phyloP scores from a whole-genome alignment of 1,284 basidiomycete species.

The Apiotrichum porosum region DNA sequence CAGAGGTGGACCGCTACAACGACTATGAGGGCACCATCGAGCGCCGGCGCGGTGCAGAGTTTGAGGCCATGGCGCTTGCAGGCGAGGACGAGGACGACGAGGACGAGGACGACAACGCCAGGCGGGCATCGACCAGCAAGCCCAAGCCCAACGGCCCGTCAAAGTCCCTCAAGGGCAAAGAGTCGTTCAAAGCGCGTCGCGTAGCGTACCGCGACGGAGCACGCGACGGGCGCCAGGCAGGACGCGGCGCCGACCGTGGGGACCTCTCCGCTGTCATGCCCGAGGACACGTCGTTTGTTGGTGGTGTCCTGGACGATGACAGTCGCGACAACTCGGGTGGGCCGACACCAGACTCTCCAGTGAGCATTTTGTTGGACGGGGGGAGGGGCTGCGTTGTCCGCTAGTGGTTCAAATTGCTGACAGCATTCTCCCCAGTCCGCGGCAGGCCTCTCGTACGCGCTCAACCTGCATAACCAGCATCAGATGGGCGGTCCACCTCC shows the following conservation, averaged over 20 bases:
- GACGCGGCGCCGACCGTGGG: slow-evolving; percentile 1
- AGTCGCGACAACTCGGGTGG: neutral
- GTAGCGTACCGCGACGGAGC: neutral
- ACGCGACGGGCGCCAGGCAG: neutral
- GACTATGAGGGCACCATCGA: slow-evolving; percentile 49
- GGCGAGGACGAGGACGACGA: slow-evolving; percentile 45
- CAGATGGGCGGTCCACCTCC: too few relatives aligned
- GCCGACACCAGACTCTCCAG: slow-evolving; percentile 4
- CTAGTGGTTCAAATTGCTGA: too few relatives aligned
- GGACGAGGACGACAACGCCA: slow-evolving; percentile 27
- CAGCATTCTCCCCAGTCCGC: neutral
- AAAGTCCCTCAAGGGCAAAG: slow-evolving; percentile 42
- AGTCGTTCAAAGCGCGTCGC: slow-evolving; percentile 35
- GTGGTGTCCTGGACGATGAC: slow-evolving; percentile 21
- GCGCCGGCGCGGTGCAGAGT: slow-evolving; percentile 45
- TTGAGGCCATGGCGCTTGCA: slow-evolving; percentile 41
- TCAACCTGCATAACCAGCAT: slow-evolving; percentile 12
- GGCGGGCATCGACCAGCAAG: neutral
- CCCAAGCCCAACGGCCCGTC: slow-evolving; percentile 12
- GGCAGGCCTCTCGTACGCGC: slow-evolving; percentile 15
- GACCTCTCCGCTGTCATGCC: slow-evolving; percentile 2
- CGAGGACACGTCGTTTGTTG: slow-evolving; percentile 30
- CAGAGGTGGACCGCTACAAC: slow-evolving; percentile 44
- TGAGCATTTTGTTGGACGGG: neutral
- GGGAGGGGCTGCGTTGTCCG: too few relatives aligned